Evolutionary conservation across 805 yeast genomes (phyloP), one percentile per base, ranked within the genome.

Genomic region (Candida saitoana): DNA sequence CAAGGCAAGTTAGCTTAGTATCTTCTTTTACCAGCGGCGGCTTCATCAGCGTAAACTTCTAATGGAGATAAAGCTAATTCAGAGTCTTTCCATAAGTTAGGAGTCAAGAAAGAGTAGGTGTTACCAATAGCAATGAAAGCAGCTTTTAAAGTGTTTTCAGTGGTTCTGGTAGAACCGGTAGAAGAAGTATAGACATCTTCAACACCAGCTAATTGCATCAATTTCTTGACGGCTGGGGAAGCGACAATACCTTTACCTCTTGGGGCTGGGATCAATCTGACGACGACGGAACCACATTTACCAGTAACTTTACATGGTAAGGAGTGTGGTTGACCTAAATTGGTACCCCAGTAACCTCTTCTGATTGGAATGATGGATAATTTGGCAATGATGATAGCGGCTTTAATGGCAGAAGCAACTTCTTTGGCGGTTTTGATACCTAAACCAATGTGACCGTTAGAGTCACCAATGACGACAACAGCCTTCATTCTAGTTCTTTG

Each of bases 401-500:
- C 96, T 80, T 96, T 89, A 81, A 93, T 93, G 72, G 99, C 98
- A 67, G 97, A 89, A 65, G 99, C 99, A 69, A 93, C 97, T 81
- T 93, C 99, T 89, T 93, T 93, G 66, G 99, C 96, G 73, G 98
- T 91, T 89, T 93, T 93, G 81, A 93, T 89, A 81, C 99, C 99
- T 73, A 93, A 85, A 87, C 99, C 99, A 77, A 93, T 96, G 83
- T 93, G 99, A 74, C 99, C 99, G 88, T 89, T 88, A 69, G 90
- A 79, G 82, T 93, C 99, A 82, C 99, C 99, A 73, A 93, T 89
- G 69, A 93, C 89, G 71, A 93, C 98, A 69, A 93, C 96, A 76
- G 98, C 99, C 93, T 95, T 95, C 85, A 93, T 90, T 84, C 99
- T 89, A 79, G 98, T 93, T 84, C 99, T 91, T 84, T 93, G 99